Evolutionary conservation across 2,329 filamentous ascomycete species (phyloP).

Genomic region (Pseudogymnoascus sp.): DNA sequence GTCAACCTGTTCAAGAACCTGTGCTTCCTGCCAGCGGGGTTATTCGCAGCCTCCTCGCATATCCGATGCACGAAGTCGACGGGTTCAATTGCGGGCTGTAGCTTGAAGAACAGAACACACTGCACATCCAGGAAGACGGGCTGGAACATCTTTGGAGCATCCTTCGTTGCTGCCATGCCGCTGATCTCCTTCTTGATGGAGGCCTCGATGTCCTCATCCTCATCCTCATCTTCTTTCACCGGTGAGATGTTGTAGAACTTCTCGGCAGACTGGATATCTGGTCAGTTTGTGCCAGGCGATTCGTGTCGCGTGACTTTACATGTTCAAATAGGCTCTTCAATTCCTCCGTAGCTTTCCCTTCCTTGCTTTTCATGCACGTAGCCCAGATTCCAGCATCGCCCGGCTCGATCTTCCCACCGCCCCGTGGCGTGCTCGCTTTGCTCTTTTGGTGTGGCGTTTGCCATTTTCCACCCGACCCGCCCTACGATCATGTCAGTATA

Average conservation of each 20-base stretch:
- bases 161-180: constrained; percentile 42
- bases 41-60: constrained; percentile 43
- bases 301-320: constrained; percentile 34
- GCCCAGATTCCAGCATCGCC: constrained; percentile 72
- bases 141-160: constrained; percentile 40
- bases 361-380: constrained; percentile 65
- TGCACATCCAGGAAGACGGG: constrained; percentile 49
- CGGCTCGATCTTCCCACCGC: constrained; percentile 46
- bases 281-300: constrained; percentile 13
- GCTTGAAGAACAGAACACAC: constrained; percentile 56
- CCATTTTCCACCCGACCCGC: constrained; percentile 50
- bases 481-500: constrained; percentile 17
- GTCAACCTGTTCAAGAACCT: constrained; percentile 55
- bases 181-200: constrained; percentile 66
- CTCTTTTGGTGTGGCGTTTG: constrained; percentile 50
- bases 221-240: constrained; percentile 30
- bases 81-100: constrained; percentile 46
- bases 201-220: constrained; percentile 59
- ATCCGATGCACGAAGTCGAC: constrained; percentile 45
- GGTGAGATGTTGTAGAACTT: constrained; percentile 43
- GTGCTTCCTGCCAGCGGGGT: constrained; percentile 38
- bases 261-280: constrained; percentile 50
- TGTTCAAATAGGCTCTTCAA: constrained; percentile 58
- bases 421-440: constrained; percentile 37
- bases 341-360: constrained; percentile 60